These are phyloP conservation scores for Neovahlkampfia damariscottae DNA, from an alignment of 78 protist species.

Conservation along the genomic window DNA sequence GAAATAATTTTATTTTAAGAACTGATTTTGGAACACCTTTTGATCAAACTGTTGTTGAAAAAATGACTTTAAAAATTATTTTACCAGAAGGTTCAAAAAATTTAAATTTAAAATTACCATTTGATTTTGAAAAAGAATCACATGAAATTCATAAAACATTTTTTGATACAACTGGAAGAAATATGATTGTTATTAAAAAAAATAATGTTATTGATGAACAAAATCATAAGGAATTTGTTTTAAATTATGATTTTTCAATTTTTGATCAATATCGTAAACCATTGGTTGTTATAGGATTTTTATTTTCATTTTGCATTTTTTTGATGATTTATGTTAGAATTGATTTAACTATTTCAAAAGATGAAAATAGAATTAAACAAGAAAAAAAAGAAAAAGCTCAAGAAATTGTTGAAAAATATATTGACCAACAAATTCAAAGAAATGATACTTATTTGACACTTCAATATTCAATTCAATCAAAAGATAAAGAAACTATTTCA, in stretches of 20 bases:
- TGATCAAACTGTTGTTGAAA: conserved; percentile 29
- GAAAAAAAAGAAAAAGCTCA: too few species aligned
- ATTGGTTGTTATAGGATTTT: not conserved
- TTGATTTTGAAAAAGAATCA: conserved; percentile 7
- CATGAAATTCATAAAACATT: conserved; percentile 25
- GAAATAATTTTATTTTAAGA: not conserved
- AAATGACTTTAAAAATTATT: conserved; percentile 32
- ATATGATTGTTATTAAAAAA: conserved; percentile 12
- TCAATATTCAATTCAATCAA: too few species aligned
- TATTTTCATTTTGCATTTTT: not conserved
- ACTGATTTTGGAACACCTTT: conserved; percentile 8
- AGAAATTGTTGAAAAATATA: too few species aligned
- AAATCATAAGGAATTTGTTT: not conserved
- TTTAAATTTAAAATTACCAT: conserved; percentile 31
- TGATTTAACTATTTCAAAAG: not conserved
- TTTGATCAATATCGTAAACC: not conserved
- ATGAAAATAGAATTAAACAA: too few species aligned
- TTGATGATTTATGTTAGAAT: not conserved
- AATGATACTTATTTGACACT: too few species aligned
- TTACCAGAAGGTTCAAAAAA: conserved; percentile 70
- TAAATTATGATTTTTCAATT: not conserved
- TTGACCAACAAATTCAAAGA: too few species aligned
- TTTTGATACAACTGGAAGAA: conserved; percentile 58
- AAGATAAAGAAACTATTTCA: too few species aligned
- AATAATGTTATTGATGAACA: conserved; percentile 8